Conservation (phyloP, 2,329 filamentous ascomycete genomes). For the Podosphaera xanthii region DNA sequence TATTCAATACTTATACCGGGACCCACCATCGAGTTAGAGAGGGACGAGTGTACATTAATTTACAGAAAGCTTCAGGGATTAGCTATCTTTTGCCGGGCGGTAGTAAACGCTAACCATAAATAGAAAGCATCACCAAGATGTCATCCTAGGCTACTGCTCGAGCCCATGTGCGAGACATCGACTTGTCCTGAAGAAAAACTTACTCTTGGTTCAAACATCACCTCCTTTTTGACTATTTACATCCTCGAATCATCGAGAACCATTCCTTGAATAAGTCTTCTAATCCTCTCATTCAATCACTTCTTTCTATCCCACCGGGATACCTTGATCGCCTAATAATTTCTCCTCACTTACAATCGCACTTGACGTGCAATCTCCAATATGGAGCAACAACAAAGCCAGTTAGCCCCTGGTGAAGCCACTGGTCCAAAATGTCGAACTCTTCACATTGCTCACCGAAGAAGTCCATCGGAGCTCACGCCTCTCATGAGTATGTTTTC, state of each 20-base stretch:
- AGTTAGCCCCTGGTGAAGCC: slow-evolving; percentile 30
- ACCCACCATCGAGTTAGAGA: no score
- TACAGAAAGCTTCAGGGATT: neutral
- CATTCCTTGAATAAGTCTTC: slow-evolving; percentile 10
- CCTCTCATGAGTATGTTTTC: slow-evolving; percentile 83
- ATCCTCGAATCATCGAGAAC: slow-evolving; percentile 18
- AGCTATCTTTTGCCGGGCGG: slow-evolving; percentile 1
- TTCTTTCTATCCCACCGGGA: slow-evolving; percentile 11
- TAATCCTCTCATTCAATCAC: slow-evolving; percentile 4
- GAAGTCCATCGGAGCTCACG: slow-evolving; percentile 91
- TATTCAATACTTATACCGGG: no score
- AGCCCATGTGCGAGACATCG: neutral
- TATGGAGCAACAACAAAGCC: slow-evolving; percentile 31
- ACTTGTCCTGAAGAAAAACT: neutral
- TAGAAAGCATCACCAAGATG: neutral
- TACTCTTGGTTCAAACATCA: slow-evolving; percentile 5
- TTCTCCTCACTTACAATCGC: slow-evolving; percentile 17
- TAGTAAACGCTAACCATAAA: neutral
- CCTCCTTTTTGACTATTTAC: slow-evolving; percentile 8
- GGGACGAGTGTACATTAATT: no score
- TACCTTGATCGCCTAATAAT: slow-evolving; percentile 12
- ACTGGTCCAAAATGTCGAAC: slow-evolving; percentile 64
- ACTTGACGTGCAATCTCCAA: slow-evolving; percentile 25
- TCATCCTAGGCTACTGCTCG: neutral
- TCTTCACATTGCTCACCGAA: slow-evolving; percentile 89